A percentile compares a stretch with the other conserved stretches of the same genome.
These are phyloP conservation scores for Apiospora koreana DNA, from an alignment of 2,329 filamentous ascomycete genomes.

Conservation along the genomic window DNA sequence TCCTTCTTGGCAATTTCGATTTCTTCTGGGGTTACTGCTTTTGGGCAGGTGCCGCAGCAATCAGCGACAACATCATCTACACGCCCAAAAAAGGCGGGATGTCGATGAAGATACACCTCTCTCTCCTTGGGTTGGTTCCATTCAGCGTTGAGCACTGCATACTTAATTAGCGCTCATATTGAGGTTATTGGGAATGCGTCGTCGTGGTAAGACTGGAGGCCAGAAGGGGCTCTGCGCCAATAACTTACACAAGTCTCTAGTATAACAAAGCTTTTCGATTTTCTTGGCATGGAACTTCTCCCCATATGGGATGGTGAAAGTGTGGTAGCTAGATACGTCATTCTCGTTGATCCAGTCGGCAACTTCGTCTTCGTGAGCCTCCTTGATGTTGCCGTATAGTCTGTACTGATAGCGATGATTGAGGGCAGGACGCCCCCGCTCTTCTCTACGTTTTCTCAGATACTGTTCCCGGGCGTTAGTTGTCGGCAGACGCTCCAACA, in stretches of 20 bases:
- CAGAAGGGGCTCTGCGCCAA: neutral
- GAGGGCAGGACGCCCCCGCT: conserved; percentile 68
- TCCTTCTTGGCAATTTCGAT: conserved; percentile 71
- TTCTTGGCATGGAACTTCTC: conserved; percentile 62
- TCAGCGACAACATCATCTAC: conserved; percentile 75
- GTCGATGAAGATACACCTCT: conserved; percentile 77
- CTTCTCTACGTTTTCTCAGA: conserved; percentile 66
- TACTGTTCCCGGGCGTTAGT: conserved; percentile 69
- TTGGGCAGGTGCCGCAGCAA: conserved; percentile 79
- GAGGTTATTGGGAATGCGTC: neutral
- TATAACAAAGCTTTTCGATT: conserved; percentile 82
- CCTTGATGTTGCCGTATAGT: conserved; percentile 72
- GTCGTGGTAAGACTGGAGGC: neutral
- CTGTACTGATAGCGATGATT: conserved; percentile 42
- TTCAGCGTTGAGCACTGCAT: conserved; percentile 72
- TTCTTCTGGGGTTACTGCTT: conserved; percentile 69
- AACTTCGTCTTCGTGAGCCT: conserved; percentile 75
- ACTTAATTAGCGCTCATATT: neutral
- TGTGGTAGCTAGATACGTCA: conserved; percentile 79
- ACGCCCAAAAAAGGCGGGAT: conserved; percentile 82
- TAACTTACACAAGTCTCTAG: conserved; percentile 64
- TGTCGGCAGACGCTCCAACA: conserved; percentile 77
- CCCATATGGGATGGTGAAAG: conserved; percentile 72
- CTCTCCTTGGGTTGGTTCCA: conserved; percentile 80
- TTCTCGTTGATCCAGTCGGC: conserved; percentile 80